Conservation (phyloP, 768 basidiomycete species). For the Tulasnella sp. region DNA sequence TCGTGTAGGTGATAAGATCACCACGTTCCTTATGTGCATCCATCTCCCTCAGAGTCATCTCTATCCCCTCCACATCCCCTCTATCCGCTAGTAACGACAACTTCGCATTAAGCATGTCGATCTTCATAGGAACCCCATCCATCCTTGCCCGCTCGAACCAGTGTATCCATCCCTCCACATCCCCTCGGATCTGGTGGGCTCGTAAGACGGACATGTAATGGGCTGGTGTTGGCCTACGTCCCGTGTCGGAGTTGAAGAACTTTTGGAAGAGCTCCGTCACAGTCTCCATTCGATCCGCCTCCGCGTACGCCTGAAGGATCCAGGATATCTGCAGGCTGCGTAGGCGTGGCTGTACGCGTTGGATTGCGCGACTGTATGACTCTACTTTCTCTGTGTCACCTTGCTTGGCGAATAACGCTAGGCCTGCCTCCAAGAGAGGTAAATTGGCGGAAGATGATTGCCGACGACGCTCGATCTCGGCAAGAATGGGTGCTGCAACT, state of each 20-base stretch:
- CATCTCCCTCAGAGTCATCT: constrained; percentile 51
- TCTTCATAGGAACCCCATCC: constrained; percentile 43
- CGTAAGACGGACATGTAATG: constrained; percentile 51
- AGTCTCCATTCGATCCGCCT: constrained; percentile 32
- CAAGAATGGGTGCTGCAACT: neutral
- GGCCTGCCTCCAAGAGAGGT: neutral
- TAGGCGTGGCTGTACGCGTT: constrained; percentile 22
- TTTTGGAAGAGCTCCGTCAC: constrained; percentile 44
- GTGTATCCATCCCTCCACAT: constrained; percentile 21
- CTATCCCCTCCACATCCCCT: constrained; percentile 45
- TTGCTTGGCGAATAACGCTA: constrained; percentile 42
- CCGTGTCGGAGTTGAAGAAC: constrained; percentile 37
- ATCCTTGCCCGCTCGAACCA: constrained; percentile 47
- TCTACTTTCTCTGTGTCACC: constrained; percentile 41
- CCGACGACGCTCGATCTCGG: neutral
- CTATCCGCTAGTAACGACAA: constrained; percentile 45
- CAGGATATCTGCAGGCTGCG: constrained; percentile 30
- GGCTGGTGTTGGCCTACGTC: constrained; percentile 32
- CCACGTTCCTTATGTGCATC: constrained; percentile 38
- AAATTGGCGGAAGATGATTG: neutral
- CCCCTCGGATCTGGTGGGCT: constrained; percentile 40
- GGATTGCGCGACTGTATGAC: constrained; percentile 34
- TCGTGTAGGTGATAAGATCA: constrained; percentile 48
- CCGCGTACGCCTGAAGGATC: constrained; percentile 48
- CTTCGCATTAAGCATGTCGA: constrained; percentile 48